Evolutionary conservation across 768 basidiomycete species (phyloP), one percentile per base, ranked within the genome.

Genomic region (Russula olivacea): DNA sequence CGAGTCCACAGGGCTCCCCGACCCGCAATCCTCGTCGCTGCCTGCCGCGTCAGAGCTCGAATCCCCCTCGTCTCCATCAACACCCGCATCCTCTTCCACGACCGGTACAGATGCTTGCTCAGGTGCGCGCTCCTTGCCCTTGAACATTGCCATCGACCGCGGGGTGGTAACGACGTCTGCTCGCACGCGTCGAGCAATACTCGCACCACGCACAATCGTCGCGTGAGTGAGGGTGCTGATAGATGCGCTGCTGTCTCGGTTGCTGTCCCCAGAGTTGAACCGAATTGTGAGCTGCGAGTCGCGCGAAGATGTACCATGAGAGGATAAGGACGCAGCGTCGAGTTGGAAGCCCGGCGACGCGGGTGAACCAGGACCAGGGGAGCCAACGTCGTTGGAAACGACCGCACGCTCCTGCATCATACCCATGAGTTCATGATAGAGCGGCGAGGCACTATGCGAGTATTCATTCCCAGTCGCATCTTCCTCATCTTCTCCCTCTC

Each of bases 351-450:
- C 21, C 2, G 38, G 3, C 8, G 61, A 65, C 9, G 56, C 47
- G 9, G 54, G 55, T 4, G 57, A 66, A 2, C 38, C 48, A 54
- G 40, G 38, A 25, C 28, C 51, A 12, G 64, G 45, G 2, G 56
- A 50, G 30, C 25, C 45, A 23, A 34, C 50, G 15, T 25, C 28
- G 10, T 49, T 47, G 8, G 56, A 32, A 8, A 36, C 17, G 4
- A 25, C 25, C n/a, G 58, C 53, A 15, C 51, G 60, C 12, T 59
- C 67, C 15, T 68, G 67, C 65, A 68, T 66, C 67, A 68, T 68
- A 23, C 65, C 67, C 67, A 68, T 68, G 14, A 68, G 61, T 57
- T 68, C 67, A 4, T 60, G 62, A 59, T 68, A 68, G 17, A 68
- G 52, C 5, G 67, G 67, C 7, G 67, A 66, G 28, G 65, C 53